Base-by-base conservation (phyloP, 2,329 filamentous ascomycete species). In the Cryphonectria radicalis region DNA sequence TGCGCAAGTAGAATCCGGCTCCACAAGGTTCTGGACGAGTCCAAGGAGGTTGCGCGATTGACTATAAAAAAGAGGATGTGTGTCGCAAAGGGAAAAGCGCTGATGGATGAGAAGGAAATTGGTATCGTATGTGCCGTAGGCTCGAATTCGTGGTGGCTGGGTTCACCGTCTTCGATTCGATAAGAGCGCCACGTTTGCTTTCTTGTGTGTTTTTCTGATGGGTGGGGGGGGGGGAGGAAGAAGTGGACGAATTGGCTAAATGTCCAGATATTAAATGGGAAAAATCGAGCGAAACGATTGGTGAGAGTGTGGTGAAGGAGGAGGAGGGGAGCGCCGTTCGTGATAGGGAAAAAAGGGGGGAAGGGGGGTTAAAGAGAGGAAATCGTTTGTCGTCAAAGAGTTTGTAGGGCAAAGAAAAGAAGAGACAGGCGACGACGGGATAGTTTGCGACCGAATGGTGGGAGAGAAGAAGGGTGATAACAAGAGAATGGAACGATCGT, bases 141-240 rank as follows among this genome's bases (percentile, higher is more conserved):
- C 6, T 50, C 63, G 53, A 66, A 66, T 66, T 60, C 64, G 63
- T 35, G 66, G 71, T 73, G 63, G 69, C 59, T 71, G 69, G 69
- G 40, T 46, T 57, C 35, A 57, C 62, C 50, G 53, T 68, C n/a
- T 68, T 28, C 66, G 57, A 55, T 28, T 63, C 69, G 64, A 46
- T 67, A 32, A 28, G 65, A 66, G 66, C 63, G 66, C 63, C 67
- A 63, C 46, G 63, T 40, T 40, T 40, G 28, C 37, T 53, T 60
- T 13, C 2, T 70, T 67, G 37, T 67, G 37, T 68, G 64, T 35
- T 60, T 35, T 63, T 68, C 43, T 42, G 46, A 57, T 63, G 46
- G 46, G 19, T 32, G 37, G 25, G 35, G 28, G 42, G 57, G 10
- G 37, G 40, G 25, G 35, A 37, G 35, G 57, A n/a, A 10, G 37